Percentiles rank a stretch among this genome's conserved stretches.
Evolutionary conservation across 192 early-diverging fungal species (phyloP).

Genomic region (Mortierella claussenii): DNA sequence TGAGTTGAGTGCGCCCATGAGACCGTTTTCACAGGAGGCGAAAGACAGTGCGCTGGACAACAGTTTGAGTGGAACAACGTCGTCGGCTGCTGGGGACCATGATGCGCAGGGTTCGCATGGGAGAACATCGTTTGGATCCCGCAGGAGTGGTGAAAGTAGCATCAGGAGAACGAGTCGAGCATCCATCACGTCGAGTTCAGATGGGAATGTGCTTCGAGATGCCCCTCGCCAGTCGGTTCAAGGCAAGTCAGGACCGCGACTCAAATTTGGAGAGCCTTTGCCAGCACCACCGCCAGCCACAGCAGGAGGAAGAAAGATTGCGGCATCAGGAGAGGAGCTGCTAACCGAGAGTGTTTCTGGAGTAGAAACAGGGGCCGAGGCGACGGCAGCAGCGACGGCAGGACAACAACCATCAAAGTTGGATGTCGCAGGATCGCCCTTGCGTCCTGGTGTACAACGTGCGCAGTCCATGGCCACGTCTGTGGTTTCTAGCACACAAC

Average conservation of each 20-base stretch:
- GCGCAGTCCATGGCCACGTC: constrained; percentile 16
- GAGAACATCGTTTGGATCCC: constrained; percentile 20
- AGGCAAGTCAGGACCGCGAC: constrained; percentile 1
- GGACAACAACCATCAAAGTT: no score
- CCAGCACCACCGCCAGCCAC: neutral
- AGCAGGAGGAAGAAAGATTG: neutral
- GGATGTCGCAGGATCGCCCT: neutral
- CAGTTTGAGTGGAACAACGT: constrained; percentile 16
- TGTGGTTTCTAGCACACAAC: constrained; percentile 2
- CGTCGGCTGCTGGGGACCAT: constrained; percentile 12
- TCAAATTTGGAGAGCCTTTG: constrained; percentile 29
- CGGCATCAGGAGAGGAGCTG: constrained; percentile 4
- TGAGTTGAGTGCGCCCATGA: constrained; percentile 7
- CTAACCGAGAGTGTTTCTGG: no score
- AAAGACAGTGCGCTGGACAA: constrained; percentile 5
- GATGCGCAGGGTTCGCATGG: neutral
- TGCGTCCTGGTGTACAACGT: neutral
- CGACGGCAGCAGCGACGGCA: no score
- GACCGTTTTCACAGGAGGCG: constrained; percentile 10
- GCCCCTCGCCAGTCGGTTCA: no score
- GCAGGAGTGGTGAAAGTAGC: constrained; percentile 5
- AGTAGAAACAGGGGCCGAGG: neutral
- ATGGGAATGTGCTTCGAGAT: no score
- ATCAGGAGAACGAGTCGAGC: neutral
- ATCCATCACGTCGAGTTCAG: no score